Evolutionary conservation across 2,329 filamentous ascomycete genomes (phyloP).

Genomic region (Pochonia chlamydosporia): DNA sequence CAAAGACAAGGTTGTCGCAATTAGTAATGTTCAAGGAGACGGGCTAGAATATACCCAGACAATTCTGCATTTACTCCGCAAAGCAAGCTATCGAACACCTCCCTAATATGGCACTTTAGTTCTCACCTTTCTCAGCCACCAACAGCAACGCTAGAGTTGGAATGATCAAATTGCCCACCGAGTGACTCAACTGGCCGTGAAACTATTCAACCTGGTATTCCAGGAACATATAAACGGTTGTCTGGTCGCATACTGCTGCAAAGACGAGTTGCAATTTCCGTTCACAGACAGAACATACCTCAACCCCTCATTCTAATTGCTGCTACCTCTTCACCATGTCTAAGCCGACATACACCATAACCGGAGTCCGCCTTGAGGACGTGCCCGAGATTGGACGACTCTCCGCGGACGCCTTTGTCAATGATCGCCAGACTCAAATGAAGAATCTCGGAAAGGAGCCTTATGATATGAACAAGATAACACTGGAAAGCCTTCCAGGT

Average conservation of each 20-base stretch:
- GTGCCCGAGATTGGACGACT: slow-evolving; percentile 23
- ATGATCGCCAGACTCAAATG: slow-evolving; percentile 30
- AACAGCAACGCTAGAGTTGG: not conserved
- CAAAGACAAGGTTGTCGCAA: slow-evolving; percentile 54
- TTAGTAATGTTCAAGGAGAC: slow-evolving; percentile 29
- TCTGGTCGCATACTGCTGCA: not conserved
- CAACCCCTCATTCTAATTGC: not conserved
- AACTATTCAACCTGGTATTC: not conserved
- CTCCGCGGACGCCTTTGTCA: slow-evolving; percentile 21
- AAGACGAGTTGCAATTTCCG: not conserved
- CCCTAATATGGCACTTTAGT: slow-evolving; percentile 1
- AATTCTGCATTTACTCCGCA: slow-evolving; percentile 22
- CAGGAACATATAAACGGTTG: not conserved
- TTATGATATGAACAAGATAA: slow-evolving; percentile 21
- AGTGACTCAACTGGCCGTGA: slow-evolving; percentile 4
- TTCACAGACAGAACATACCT: not conserved
- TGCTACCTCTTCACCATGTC: slow-evolving; percentile 10
- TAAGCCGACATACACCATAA: slow-evolving; percentile 14
- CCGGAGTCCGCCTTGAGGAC: slow-evolving; percentile 18
- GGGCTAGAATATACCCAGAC: slow-evolving; percentile 20
- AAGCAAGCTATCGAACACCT: slow-evolving; percentile 13
- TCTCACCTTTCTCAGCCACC: not conserved
- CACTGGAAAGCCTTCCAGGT: slow-evolving; percentile 16
- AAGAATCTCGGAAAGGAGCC: slow-evolving; percentile 23
- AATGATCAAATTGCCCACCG: not conserved